Evolutionary conservation across 371 early-diverging fungal species (phyloP).

Genomic region (Catenaria anguillulae): DNA sequence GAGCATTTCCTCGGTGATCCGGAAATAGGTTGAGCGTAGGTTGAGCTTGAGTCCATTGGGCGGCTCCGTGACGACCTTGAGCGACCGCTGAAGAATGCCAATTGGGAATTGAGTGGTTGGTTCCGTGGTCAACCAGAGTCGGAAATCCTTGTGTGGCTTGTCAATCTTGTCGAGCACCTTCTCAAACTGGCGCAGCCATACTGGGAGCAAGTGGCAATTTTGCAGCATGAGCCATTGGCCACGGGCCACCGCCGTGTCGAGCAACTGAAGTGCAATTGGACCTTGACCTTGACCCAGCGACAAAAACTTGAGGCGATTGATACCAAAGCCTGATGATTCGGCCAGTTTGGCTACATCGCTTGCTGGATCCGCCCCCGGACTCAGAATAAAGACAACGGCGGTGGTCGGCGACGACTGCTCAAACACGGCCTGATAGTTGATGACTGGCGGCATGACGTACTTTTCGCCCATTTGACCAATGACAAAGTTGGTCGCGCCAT

Average conservation of each 20-base stretch:
- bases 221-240: conserved; percentile 50
- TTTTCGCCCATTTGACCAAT: conserved; percentile 38
- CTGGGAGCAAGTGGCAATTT: conserved; percentile 40
- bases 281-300: conserved; percentile 48
- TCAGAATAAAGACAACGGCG: conserved; percentile 41
- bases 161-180: conserved; percentile 43
- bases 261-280: conserved; percentile 39
- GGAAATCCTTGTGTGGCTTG: conserved; percentile 39
- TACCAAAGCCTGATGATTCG: conserved; percentile 36
- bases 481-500: conserved; percentile 40
- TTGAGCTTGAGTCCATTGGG: conserved; percentile 44
- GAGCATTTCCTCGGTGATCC: conserved; percentile 25
- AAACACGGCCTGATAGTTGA: conserved; percentile 40
- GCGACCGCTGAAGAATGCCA: conserved; percentile 38
- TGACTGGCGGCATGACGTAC: conserved; percentile 45
- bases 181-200: conserved; percentile 36
- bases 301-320: conserved; percentile 36
- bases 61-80: conserved; percentile 50
- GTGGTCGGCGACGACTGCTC: conserved; percentile 41
- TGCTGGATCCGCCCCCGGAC: conserved; percentile 43
- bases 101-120: conserved; percentile 39
- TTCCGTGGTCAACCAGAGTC: conserved; percentile 44
- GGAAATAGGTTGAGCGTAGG: conserved; percentile 33
- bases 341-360: conserved; percentile 41
- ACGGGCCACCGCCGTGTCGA: conserved; percentile 38